phyloP scores from a whole-genome alignment of 495 filamentous ascomycete species.

The Lophium mytilinum region DNA sequence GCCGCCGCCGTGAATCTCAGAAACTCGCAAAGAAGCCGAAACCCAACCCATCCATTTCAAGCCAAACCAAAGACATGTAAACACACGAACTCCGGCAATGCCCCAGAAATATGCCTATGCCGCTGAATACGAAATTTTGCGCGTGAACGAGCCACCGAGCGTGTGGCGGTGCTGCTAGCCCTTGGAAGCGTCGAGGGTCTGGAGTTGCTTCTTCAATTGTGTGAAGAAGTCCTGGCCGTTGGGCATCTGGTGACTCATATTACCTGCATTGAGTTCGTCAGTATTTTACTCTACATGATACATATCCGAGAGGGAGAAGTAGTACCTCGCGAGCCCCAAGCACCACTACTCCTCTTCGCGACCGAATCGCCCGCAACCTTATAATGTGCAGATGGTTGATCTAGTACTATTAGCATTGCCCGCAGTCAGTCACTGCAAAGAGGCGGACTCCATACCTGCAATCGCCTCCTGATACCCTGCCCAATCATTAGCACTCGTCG shows the following conservation, averaged over 20 bases:
- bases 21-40: no score
- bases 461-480: constrained; percentile 2
- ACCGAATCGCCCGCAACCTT: constrained; percentile 25
- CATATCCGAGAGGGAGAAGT: background rate
- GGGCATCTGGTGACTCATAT: constrained; percentile 22
- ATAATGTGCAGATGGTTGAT: constrained; percentile 18
- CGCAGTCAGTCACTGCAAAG: background rate
- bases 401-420: constrained; percentile 12
- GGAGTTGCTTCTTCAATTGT: constrained; percentile 7
- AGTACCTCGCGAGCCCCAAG: constrained; percentile 22
- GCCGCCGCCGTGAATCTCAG: no score
- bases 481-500: background rate
- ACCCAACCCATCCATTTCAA: no score
- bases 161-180: background rate
- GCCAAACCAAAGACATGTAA: background rate
- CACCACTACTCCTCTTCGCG: constrained; percentile 18
- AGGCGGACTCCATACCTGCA: background rate
- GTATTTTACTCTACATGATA: background rate
- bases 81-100: constrained; percentile 1
- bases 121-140: constrained; percentile 1
- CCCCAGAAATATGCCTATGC: background rate
- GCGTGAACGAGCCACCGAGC: background rate
- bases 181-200: background rate
- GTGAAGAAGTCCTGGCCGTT: constrained; percentile 25
- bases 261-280: constrained; percentile 6